Evolutionary conservation across 768 basidiomycete genomes (phyloP), one percentile per base, ranked within the genome.

Genomic region (Rhizopogon vulgaris): DNA sequence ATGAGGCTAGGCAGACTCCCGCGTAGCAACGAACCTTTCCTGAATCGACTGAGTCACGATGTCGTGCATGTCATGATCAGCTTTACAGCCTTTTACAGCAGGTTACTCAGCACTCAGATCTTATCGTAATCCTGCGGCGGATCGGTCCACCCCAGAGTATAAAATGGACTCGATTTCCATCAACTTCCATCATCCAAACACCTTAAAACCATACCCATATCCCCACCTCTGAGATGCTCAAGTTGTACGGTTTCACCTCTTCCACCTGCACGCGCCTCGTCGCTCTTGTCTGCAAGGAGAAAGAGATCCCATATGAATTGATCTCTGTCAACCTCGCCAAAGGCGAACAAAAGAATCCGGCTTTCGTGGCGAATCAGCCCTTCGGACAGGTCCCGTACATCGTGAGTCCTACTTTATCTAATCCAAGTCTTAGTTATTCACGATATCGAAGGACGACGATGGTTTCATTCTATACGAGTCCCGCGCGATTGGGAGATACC

Each of bases 391-490:
- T 80, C 42, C 78, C 79, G 3, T 73, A 71, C 58, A 67, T 79
- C 50, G 69, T 69, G 17, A 38, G 67, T 56, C 24, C 22, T 22
- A 22, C 14, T 39, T 3, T 9, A 9, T 4, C 30, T 46, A 6
- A 6, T 27, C 10, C 3, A 11, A 18, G 32, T 18, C 7, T 6
- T 9, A 25, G 9, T 4, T 2, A 7, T 34, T 18, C 18, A 15
- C 27, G 1, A 22, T 2, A 4, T 10, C 15, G 1, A 28, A 78
- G 76, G 71, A 82, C 47, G 83, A 86, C 24, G 82, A 82, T 38
- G 84, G 82, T 4, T 79, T 84, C 64, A 69, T 77, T 51, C 57
- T 89, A 25, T 85, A 75, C 63, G 83, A 85, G 59, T 76, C 76
- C 38, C 78, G 83, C 12, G 83, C 83, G 1, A 84, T 87, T 54